These are phyloP conservation scores for Hypericum perforatum DNA, from an alignment of 345 rosid genomes.

Conservation along the genomic window DNA sequence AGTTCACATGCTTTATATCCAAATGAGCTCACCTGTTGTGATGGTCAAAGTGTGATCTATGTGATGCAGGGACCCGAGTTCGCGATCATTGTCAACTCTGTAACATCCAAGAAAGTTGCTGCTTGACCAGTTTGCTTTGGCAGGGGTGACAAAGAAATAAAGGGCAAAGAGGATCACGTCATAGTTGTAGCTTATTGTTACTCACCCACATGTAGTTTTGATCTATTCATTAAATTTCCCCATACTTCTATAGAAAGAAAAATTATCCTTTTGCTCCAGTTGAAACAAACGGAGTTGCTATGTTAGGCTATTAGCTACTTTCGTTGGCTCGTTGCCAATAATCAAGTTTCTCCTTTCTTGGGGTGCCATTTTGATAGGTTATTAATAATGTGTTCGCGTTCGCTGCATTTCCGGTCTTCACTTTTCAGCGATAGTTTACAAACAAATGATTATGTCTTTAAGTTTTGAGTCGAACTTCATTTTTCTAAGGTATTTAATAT, in stretches of 20 bases:
- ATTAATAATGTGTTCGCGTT: too few relatives aligned
- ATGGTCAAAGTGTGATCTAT: conserved; percentile 6
- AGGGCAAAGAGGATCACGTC: conserved; percentile 6
- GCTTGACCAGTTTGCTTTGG: conserved; percentile 36
- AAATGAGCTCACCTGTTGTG: background rate
- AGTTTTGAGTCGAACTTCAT: too few relatives aligned
- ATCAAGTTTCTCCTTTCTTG: too few relatives aligned
- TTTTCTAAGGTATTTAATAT: too few relatives aligned
- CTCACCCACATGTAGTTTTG: conserved; percentile 8
- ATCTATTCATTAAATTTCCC: background rate
- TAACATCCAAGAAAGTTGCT: conserved; percentile 76
- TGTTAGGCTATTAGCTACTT: too few relatives aligned
- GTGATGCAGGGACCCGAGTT: conserved; percentile 83
- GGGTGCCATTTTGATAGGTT: too few relatives aligned
- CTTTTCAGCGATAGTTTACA: too few relatives aligned
- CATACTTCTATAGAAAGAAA: background rate
- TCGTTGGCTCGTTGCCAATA: too few relatives aligned
- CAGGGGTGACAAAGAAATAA: conserved; percentile 2
- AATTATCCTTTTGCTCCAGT: too few relatives aligned
- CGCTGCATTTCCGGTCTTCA: too few relatives aligned
- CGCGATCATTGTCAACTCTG: conserved; percentile 86
- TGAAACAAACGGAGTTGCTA: too few relatives aligned
- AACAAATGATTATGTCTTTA: too few relatives aligned
- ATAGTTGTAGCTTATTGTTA: conserved; percentile 10
- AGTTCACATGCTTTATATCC: background rate